Conservation (phyloP, 768 basidiomycete genomes). For the Suillus subluteus region DNA sequence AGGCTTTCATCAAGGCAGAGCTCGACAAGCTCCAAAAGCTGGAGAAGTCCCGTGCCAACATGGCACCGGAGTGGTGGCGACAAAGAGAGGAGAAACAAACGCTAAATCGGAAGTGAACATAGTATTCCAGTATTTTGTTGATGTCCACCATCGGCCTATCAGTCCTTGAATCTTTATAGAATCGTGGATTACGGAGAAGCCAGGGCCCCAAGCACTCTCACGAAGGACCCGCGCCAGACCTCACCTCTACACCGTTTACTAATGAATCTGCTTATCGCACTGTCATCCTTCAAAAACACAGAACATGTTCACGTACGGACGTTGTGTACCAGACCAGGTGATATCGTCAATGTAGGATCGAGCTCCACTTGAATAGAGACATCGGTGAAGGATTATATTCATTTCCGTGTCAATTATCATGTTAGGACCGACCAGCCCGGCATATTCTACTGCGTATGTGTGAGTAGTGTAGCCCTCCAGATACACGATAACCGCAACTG, state of each 20-base stretch:
- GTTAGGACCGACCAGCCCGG: not conserved
- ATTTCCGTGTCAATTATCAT: not conserved
- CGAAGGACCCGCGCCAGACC: no score
- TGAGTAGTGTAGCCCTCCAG: not conserved
- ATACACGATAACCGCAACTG: not conserved
- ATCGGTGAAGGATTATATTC: not conserved
- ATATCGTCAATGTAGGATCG: not conserved
- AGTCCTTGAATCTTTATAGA: not conserved
- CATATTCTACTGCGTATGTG: not conserved
- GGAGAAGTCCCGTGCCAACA: conserved; percentile 26
- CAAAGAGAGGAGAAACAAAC: conserved; percentile 32
- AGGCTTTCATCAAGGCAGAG: conserved; percentile 30
- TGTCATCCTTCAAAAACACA: not conserved
- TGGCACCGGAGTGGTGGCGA: conserved; percentile 34
- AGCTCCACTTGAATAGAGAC: not conserved
- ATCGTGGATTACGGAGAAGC: not conserved
- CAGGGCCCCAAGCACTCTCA: no score
- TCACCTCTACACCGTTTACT: not conserved
- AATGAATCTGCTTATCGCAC: not conserved
- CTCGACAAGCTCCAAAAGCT: conserved; percentile 23
- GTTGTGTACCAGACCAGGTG: not conserved
- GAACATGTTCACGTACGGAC: not conserved
- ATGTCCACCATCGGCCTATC: not conserved
- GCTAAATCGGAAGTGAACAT: conserved; percentile 2
- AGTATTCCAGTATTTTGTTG: not conserved